Evolutionary conservation across 805 yeast species (phyloP).

Genomic region (Starmerella sirachaensis): DNA sequence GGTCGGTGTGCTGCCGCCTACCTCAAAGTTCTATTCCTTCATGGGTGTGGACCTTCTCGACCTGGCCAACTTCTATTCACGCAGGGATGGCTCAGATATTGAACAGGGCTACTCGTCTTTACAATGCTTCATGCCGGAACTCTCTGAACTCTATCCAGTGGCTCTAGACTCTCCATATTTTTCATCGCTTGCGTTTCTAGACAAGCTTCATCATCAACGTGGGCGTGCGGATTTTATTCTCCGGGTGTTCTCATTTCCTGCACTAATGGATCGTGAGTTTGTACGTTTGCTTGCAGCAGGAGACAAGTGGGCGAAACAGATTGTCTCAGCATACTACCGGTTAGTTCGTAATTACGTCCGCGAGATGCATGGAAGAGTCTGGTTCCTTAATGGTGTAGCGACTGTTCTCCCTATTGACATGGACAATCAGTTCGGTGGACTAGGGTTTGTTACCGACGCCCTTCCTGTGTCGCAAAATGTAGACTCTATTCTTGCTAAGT

Average conservation of each 20-base stretch:
- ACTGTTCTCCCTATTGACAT: constrained; percentile 83
- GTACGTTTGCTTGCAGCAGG: constrained; percentile 69
- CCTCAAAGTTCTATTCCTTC: constrained; percentile 52
- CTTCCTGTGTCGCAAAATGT: constrained; percentile 27
- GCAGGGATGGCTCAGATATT: neutral
- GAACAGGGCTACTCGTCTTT: constrained; percentile 23
- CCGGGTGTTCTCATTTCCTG: constrained; percentile 86
- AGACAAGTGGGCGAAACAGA: constrained; percentile 77
- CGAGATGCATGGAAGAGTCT: constrained; percentile 78
- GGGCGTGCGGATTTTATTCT: constrained; percentile 76
- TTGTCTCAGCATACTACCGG: constrained; percentile 79
- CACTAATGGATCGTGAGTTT: constrained; percentile 70
- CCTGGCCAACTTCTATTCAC: constrained; percentile 46
- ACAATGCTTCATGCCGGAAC: constrained; percentile 70
- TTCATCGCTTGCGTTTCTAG: constrained; percentile 75
- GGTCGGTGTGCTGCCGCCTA: constrained; percentile 79
- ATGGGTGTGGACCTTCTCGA: constrained; percentile 85
- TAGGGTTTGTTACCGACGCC: constrained; percentile 33
- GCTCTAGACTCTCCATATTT: constrained; percentile 72
- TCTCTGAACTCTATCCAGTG: constrained; percentile 78
- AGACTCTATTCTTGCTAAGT: constrained; percentile 21
- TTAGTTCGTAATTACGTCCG: constrained; percentile 68
- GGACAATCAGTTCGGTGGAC: constrained; percentile 66
- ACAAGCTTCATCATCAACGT: constrained; percentile 64
- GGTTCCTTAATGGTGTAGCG: constrained; percentile 90